These are phyloP conservation scores for Apiospora phragmitis DNA, from an alignment of 2,329 filamentous ascomycete genomes.

Conservation along the genomic window DNA sequence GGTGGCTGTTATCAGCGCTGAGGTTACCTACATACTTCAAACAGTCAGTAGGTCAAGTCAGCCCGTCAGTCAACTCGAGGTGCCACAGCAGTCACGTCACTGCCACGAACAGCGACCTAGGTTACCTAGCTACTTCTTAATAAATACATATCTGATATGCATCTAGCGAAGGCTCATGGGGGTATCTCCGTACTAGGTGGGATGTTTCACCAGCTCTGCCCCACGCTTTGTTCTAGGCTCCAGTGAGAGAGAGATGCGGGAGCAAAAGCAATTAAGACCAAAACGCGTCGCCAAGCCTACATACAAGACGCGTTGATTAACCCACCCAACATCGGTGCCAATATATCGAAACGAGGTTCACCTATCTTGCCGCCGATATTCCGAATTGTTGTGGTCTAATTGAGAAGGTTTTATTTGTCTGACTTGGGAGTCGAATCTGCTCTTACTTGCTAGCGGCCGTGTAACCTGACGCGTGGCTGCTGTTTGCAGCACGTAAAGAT, in stretches of 20 bases:
- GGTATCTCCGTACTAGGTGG: neutral
- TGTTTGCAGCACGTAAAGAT: neutral
- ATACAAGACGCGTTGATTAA: neutral
- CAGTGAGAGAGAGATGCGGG: neutral
- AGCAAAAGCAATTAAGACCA: conserved; percentile 1
- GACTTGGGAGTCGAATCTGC: neutral
- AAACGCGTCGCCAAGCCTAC: conserved; percentile 7
- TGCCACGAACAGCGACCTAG: neutral
- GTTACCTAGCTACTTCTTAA: neutral
- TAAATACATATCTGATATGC: neutral
- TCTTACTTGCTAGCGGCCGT: neutral
- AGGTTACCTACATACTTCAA: neutral
- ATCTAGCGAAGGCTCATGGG: neutral
- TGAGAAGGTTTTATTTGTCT: neutral
- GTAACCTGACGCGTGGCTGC: neutral
- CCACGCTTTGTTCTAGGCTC: neutral
- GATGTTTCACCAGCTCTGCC: neutral
- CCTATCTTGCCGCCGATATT: neutral
- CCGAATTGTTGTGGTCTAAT: neutral
- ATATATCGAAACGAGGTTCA: neutral
- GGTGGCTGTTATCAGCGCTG: neutral
- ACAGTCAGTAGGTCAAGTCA: neutral
- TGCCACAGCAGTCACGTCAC: conserved; percentile 3
- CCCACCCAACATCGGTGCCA: neutral
- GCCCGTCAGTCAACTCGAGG: neutral